Conservation (phyloP, 164 flowering plant genomes). For the Magnolia changhungtana region DNA sequence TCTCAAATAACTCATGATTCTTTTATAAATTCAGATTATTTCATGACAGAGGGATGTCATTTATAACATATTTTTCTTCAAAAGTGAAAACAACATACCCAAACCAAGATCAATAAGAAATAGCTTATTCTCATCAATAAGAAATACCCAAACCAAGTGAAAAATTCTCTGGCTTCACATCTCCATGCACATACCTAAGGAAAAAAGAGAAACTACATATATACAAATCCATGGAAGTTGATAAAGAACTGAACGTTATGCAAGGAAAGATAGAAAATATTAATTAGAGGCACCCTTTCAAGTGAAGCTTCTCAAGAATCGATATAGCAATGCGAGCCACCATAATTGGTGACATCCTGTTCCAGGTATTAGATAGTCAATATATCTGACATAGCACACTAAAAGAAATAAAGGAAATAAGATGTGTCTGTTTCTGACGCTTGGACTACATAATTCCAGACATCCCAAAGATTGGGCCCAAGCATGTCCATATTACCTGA, state of each 20-base stretch:
- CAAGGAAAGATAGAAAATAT: background rate
- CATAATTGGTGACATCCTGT: slow-evolving; percentile 84
- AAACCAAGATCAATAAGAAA: slow-evolving; percentile 92
- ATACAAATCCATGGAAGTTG: background rate
- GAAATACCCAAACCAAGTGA: slow-evolving; percentile 47
- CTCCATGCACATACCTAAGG: slow-evolving; percentile 91
- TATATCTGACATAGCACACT: background rate
- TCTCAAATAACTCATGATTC: too few relatives aligned
- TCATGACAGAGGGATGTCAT: too few relatives aligned
- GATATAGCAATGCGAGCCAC: slow-evolving; percentile 93
- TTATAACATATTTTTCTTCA: background rate
- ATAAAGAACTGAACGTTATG: background rate
- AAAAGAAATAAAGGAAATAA: slow-evolving; percentile 1
- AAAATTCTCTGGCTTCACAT: slow-evolving; percentile 95
- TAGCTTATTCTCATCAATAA: slow-evolving; percentile 59
- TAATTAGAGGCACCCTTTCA: slow-evolving; percentile 54
- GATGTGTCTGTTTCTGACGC: slow-evolving; percentile 45
- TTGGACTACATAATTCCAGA: slow-evolving; percentile 78
- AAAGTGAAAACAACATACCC: slow-evolving; percentile 42
- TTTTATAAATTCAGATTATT: too few relatives aligned
- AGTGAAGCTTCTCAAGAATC: slow-evolving; percentile 85
- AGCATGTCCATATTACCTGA: slow-evolving; percentile 91
- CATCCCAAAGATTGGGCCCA: slow-evolving; percentile 95
- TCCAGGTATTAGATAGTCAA: slow-evolving; percentile 13
- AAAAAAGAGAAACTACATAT: background rate